These are phyloP conservation scores for Fusarium concolor DNA, from an alignment of 2,329 filamentous ascomycete genomes.

Conservation along the genomic window DNA sequence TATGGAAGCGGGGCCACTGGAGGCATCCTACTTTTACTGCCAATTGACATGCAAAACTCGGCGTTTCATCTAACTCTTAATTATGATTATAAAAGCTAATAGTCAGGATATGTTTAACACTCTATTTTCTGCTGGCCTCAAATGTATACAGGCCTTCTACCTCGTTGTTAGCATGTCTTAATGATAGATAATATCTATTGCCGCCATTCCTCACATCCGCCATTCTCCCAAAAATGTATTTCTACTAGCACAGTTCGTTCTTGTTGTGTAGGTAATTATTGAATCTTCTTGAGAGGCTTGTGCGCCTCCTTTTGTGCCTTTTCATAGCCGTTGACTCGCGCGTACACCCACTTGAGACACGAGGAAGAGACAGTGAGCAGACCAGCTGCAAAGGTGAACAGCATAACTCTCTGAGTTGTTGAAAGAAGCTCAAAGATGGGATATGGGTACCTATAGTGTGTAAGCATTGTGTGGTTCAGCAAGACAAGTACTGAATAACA, in stretches of 20 bases:
- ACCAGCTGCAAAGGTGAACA: slow-evolving; percentile 77
- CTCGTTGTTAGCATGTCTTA: background rate
- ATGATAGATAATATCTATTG: background rate
- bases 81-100: background rate
- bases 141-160: background rate
- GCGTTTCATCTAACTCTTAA: background rate
- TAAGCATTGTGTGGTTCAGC: background rate
- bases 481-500: slow-evolving; percentile 42
- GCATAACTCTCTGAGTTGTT: slow-evolving; percentile 71
- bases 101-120: background rate
- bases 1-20: slow-evolving; percentile 27
- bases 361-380: slow-evolving; percentile 79
- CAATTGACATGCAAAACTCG: background rate
- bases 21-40: background rate
- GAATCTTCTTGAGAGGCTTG: slow-evolving; percentile 49
- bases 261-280: slow-evolving; percentile 29
- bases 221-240: too few relatives aligned
- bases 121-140: background rate
- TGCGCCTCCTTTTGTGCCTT: slow-evolving; percentile 47
- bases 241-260: too few relatives aligned
- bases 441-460: slow-evolving; percentile 77
- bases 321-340: slow-evolving; percentile 70
- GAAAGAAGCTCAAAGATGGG: slow-evolving; percentile 80
- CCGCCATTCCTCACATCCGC: background rate
- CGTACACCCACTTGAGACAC: slow-evolving; percentile 76